Evolutionary conservation across 2,329 filamentous ascomycete genomes (phyloP).

Genomic region (Fusarium guadeloupense): DNA sequence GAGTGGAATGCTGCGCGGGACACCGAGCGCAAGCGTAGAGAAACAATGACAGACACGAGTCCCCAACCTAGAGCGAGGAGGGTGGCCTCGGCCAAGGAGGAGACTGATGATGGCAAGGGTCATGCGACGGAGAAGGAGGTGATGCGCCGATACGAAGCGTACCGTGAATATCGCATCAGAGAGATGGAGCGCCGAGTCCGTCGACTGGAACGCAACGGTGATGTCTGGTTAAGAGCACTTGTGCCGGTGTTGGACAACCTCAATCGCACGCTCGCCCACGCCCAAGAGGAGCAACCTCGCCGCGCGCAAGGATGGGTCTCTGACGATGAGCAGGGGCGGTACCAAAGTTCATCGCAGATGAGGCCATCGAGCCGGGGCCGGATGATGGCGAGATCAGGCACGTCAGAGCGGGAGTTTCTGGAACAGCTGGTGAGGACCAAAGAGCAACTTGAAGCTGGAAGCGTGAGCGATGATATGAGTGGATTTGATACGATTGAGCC

Average conservation of each 20-base stretch:
- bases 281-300: conserved; percentile 17
- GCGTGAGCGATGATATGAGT: conserved; percentile 44
- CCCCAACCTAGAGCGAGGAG: conserved; percentile 36
- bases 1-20: conserved; percentile 48
- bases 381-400: conserved; percentile 38
- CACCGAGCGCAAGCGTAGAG: conserved; percentile 38
- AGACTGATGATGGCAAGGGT: conserved; percentile 36
- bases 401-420: conserved; percentile 45
- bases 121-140: conserved; percentile 48
- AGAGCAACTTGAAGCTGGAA: conserved; percentile 40
- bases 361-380: conserved; percentile 33
- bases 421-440: conserved; percentile 43
- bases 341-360: conserved; percentile 10
- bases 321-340: conserved; percentile 43
- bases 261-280: conserved; percentile 48
- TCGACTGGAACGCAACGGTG: conserved; percentile 57
- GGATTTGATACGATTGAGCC: conserved; percentile 55
- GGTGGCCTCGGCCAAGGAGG: conserved; percentile 33
- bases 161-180: conserved; percentile 53
- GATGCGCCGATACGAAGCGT: conserved; percentile 51
- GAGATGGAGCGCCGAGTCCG: conserved; percentile 60
- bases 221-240: conserved; percentile 56
- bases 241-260: conserved; percentile 57
- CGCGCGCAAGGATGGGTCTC: conserved; percentile 45
- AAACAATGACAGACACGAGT: conserved; percentile 27